Conservation (phyloP, 169 alveolate genomes). For the Fabrea salina region DNA sequence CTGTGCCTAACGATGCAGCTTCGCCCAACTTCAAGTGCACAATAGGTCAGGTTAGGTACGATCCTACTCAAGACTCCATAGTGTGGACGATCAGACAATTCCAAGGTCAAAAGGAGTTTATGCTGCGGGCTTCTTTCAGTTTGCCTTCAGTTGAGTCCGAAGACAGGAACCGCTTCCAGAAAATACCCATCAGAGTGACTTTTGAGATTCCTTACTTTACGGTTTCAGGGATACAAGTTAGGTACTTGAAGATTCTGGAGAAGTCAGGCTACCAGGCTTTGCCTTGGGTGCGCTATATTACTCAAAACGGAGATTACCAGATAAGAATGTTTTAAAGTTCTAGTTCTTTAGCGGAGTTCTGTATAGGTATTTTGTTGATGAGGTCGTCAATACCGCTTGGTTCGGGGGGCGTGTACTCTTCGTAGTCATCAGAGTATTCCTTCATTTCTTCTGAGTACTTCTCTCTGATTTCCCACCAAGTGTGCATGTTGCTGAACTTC, state of each 20-base stretch:
- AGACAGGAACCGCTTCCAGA: slow-evolving; percentile 88
- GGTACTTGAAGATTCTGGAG: slow-evolving; percentile 97
- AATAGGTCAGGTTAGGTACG: slow-evolving; percentile 95
- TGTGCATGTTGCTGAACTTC: slow-evolving; percentile 84
- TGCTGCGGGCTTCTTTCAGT: slow-evolving; percentile 95
- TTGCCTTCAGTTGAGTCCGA: slow-evolving; percentile 94
- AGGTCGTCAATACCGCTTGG: too few relatives aligned
- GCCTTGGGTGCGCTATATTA: slow-evolving; percentile 99
- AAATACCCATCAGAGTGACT: slow-evolving; percentile 94
- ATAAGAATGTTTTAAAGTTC: slow-evolving; percentile 86
- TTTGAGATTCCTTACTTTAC: slow-evolving; percentile 99
- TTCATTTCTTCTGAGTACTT: slow-evolving; percentile 57
- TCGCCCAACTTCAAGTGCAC: slow-evolving; percentile 93
- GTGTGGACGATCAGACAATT: slow-evolving; percentile 97
- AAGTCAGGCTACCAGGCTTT: slow-evolving; percentile 97
- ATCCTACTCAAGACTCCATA: slow-evolving; percentile 94
- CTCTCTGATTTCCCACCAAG: slow-evolving; percentile 94
- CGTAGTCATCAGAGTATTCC: slow-evolving; percentile 33
- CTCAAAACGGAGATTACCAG: slow-evolving; percentile 99
- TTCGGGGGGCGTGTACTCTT: too few relatives aligned
- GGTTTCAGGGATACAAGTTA: slow-evolving; percentile 97
- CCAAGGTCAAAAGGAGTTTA: slow-evolving; percentile 97
- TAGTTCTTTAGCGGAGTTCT: not conserved
- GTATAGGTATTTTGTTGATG: too few relatives aligned
- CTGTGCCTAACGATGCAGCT: slow-evolving; percentile 99